These are phyloP conservation scores for Aspergillus sp. DNA, from an alignment of 2,329 filamentous ascomycete genomes.

Conservation along the genomic window DNA sequence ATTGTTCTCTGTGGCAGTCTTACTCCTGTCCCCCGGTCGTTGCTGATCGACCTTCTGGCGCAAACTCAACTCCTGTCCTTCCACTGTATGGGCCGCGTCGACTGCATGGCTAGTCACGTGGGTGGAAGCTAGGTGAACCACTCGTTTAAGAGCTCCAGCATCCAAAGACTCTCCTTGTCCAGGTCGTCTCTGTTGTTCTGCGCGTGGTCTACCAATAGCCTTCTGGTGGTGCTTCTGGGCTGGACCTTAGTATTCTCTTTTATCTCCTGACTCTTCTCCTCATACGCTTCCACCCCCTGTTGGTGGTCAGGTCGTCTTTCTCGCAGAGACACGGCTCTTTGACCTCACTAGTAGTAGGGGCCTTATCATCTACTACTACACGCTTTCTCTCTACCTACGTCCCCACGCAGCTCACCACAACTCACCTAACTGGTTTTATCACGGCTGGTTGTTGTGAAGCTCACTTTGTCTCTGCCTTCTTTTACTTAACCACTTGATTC, in stretches of 20 bases:
- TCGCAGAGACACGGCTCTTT: neutral
- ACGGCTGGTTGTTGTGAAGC: too few species aligned
- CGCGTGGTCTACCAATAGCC: constrained; percentile 6
- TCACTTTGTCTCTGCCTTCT: neutral
- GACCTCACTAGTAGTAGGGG: neutral
- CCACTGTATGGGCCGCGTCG: neutral
- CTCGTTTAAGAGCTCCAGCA: constrained; percentile 20
- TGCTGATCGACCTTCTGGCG: too few species aligned
- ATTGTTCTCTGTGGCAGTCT: too few species aligned
- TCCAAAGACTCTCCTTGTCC: constrained; percentile 16
- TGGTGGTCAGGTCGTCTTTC: too few species aligned
- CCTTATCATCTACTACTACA: constrained; percentile 1
- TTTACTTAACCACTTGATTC: neutral
- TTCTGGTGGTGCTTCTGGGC: neutral
- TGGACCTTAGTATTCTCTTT: neutral
- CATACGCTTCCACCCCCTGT: neutral
- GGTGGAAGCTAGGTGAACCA: constrained; percentile 17
- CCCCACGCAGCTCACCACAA: too few species aligned
- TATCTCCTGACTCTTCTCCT: neutral
- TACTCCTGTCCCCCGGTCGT: too few species aligned
- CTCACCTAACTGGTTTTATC: too few species aligned
- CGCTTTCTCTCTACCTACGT: neutral
- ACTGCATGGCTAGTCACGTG: constrained; percentile 18
- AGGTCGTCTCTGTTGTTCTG: constrained; percentile 13
- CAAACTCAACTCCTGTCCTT: neutral